These are phyloP conservation scores for Favolaschia claudopus DNA, from an alignment of 768 basidiomycete species.

Conservation along the genomic window DNA sequence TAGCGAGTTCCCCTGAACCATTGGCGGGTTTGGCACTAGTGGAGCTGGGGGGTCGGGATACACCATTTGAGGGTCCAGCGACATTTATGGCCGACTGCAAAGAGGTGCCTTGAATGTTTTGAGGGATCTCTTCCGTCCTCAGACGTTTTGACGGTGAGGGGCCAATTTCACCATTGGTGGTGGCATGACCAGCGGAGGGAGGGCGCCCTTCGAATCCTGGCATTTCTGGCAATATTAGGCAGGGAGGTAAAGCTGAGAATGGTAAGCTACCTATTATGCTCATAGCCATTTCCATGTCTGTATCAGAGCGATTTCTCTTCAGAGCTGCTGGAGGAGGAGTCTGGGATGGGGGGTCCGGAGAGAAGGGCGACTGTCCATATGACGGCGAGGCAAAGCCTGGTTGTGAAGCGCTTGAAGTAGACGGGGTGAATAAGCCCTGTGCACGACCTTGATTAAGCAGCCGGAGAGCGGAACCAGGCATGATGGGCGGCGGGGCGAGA, in stretches of 20 bases:
- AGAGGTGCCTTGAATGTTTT: conserved; percentile 41
- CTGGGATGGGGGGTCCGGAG: conserved; percentile 51
- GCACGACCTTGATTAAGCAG: conserved; percentile 86
- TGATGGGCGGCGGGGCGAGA: conserved; percentile 83
- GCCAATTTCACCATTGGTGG: conserved; percentile 64
- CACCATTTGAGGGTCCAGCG: conserved; percentile 49
- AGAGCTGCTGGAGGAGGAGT: conserved; percentile 62
- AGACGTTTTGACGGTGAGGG: conserved; percentile 77
- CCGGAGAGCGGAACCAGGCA: conserved; percentile 87
- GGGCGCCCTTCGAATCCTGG: conserved; percentile 59
- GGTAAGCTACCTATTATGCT: conserved; percentile 28
- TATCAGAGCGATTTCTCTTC: conserved; percentile 72
- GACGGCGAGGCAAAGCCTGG: conserved; percentile 61
- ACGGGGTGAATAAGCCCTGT: conserved; percentile 86
- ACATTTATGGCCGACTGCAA: conserved; percentile 38
- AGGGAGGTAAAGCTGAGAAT: conserved; percentile 27
- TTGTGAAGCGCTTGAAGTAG: conserved; percentile 66
- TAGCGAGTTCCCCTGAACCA: conserved; percentile 49
- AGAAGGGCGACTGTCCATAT: conserved; percentile 60
- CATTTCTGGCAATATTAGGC: conserved; percentile 47
- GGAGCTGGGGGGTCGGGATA: conserved; percentile 56
- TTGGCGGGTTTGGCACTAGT: conserved; percentile 53
- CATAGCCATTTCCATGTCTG: conserved; percentile 59
- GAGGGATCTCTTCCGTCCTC: conserved; percentile 61
- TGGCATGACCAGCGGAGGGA: conserved; percentile 56